phyloP scores from a whole-genome alignment of 208 protist genomes.

The Crithidia brevicula region DNA sequence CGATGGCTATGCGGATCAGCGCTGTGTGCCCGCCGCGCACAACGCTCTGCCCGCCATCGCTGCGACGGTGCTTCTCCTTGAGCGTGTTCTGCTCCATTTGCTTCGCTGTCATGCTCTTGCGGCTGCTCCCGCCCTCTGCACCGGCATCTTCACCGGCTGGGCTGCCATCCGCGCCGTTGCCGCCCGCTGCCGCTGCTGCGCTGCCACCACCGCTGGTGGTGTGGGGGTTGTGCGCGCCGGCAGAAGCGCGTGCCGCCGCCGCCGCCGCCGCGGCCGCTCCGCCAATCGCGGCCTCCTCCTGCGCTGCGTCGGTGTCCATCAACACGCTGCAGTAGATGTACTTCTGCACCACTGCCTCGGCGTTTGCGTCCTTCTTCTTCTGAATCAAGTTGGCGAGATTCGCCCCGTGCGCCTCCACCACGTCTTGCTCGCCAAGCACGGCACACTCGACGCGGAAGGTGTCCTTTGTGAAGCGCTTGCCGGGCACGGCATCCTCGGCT shows the following conservation, averaged over 20 bases:
- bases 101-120: constrained; percentile 29
- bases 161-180: constrained; percentile 2
- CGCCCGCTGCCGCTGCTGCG: neutral
- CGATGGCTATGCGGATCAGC: constrained; percentile 13
- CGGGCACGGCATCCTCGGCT: constrained; percentile 14
- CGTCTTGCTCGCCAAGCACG: constrained; percentile 50
- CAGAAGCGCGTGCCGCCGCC: neutral
- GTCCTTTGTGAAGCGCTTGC: constrained; percentile 45
- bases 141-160: neutral
- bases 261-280: neutral
- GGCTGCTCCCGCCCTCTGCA: neutral
- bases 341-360: constrained; percentile 52
- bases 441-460: constrained; percentile 84
- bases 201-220: neutral
- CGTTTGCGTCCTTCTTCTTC: constrained; percentile 56
- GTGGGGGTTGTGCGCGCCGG: neutral
- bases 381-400: constrained; percentile 79
- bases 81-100: constrained; percentile 38
- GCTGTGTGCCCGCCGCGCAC: constrained; percentile 4
- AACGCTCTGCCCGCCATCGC: neutral
- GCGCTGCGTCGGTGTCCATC: constrained; percentile 23
- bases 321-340: constrained; percentile 50
- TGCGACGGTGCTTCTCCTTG: constrained; percentile 94
- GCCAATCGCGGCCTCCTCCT: constrained; percentile 9
- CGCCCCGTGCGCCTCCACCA: constrained; percentile 54